Evolutionary conservation across 1,284 basidiomycete species (phyloP), one percentile per base, ranked within the genome.

Genomic region (Somion occarium): DNA sequence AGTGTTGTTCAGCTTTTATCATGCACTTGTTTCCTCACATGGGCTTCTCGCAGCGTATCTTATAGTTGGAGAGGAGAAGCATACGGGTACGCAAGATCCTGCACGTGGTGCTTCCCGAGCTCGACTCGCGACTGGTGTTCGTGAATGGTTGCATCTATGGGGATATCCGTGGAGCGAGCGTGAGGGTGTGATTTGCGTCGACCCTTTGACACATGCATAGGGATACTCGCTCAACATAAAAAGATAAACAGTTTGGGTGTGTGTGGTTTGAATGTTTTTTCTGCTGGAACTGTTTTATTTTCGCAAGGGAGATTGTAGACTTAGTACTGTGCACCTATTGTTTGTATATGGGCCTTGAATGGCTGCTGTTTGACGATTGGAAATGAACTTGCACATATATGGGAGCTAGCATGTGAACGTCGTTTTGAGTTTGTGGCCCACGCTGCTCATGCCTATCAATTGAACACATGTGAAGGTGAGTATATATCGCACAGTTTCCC

Each of bases 81-180:
- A 98, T 66, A 93, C 91, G 1, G 94, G 91, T 2, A 88, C 83
- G 25, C 91, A 94, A 63, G 91, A 94, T 63, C 73, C 80, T 13
- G 79, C 76, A 12, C 80, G 92, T 46, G 91, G 93, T 34, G 82
- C 91, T 1, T 90, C 89, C 26, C 86, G 91, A 54, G 78, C 82
- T 15, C 84, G 93, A 11, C 76, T 98, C 11, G 89, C 85, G 2
- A 80, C 86, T 1, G 90, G 89, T 15, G 85, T 98, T 39, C 86
- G 90, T 59, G 90, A 93, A 64, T 96, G 89, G 82, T 71, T 98
- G 44, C 87, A 91, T 60, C 83, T 88, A 49, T 98, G 93, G 91
- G 90, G 89, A 46, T 96, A 95, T 69, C 91, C 95, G n/a, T 96
- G 93, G 91, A 91, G 81, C 68, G 94, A 98, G 67, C 80, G 84